A percentile compares a stretch with the other conserved stretches of the same genome.
Conservation (phyloP, 192 early-diverging fungal genomes). For the Coemansia sp. region DNA sequence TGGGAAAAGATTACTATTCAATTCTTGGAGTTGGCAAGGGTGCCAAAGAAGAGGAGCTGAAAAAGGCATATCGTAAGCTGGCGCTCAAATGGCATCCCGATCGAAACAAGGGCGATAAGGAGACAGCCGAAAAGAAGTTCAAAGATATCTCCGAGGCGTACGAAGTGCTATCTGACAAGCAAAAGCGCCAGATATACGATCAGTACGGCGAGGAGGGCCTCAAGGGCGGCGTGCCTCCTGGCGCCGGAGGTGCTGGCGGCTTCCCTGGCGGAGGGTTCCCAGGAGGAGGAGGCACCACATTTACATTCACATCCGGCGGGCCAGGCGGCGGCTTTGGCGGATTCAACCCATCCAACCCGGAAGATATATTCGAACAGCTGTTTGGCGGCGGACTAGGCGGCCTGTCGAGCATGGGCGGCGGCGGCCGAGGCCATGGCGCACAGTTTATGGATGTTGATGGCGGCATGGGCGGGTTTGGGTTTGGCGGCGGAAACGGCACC, state of each 20-base stretch:
- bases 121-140: slow-evolving; percentile 63
- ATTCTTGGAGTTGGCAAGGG: slow-evolving; percentile 74
- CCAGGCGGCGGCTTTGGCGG: slow-evolving; percentile 59
- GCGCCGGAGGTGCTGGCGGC: slow-evolving; percentile 24
- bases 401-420: slow-evolving; percentile 34
- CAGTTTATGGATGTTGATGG: slow-evolving; percentile 58
- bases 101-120: slow-evolving; percentile 41
- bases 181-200: slow-evolving; percentile 92
- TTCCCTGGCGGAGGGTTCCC: slow-evolving; percentile 29
- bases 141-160: slow-evolving; percentile 99
- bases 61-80: slow-evolving; percentile 76
- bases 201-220: slow-evolving; percentile 91
- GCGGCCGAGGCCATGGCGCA: slow-evolving; percentile 51
- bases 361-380: slow-evolving; percentile 89
- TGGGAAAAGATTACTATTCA: slow-evolving; percentile 96
- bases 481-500: slow-evolving; percentile 21
- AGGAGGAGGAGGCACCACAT: slow-evolving; percentile 59
- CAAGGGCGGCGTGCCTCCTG: slow-evolving; percentile 60
- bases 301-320: slow-evolving; percentile 60
- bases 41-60: slow-evolving; percentile 76
- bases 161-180: slow-evolving; percentile 87
- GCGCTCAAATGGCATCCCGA: slow-evolving; percentile 58
- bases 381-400: slow-evolving; percentile 57
- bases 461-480: slow-evolving; percentile 43
- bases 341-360: slow-evolving; percentile 76